These are phyloP conservation scores for Auriscalpium microsporum DNA, from an alignment of 768 basidiomycete genomes.

Conservation along the genomic window DNA sequence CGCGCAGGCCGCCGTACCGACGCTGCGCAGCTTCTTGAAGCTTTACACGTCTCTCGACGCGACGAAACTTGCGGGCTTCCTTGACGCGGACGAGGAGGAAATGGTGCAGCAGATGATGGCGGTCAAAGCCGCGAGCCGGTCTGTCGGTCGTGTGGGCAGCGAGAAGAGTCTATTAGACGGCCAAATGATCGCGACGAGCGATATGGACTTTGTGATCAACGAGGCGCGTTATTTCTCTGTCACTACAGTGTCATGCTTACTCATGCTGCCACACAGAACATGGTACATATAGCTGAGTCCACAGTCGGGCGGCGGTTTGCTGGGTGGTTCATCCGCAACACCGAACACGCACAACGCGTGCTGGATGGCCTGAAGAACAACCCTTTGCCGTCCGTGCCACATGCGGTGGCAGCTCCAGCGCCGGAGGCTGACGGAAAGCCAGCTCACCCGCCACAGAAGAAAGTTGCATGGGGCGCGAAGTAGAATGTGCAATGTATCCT, in stretches of 20 bases:
- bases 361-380: constrained; percentile 63
- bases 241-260: neutral
- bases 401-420: constrained; percentile 1
- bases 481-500: neutral
- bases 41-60: constrained; percentile 92
- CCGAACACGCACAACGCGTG: constrained; percentile 84
- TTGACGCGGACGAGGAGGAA: constrained; percentile 88
- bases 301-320: constrained; percentile 90
- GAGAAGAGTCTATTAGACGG: constrained; percentile 68
- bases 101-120: constrained; percentile 97
- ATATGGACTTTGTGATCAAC: constrained; percentile 92
- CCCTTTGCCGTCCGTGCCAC: constrained; percentile 36
- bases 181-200: constrained; percentile 80
- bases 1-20: constrained; percentile 70
- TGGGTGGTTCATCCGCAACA: constrained; percentile 96
- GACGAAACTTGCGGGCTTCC: constrained; percentile 84
- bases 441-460: constrained; percentile 5
- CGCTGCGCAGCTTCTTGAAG: constrained; percentile 86
- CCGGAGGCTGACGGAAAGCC: constrained; percentile 7
- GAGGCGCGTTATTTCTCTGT: constrained; percentile 47
- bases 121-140: constrained; percentile 82
- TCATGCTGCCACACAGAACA: constrained; percentile 50
- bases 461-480: constrained; percentile 11
- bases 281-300: constrained; percentile 94
- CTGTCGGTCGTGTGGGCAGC: constrained; percentile 47